Conservation (phyloP, 176 grass and related monocot genomes). For the Aegilops speltoides region DNA sequence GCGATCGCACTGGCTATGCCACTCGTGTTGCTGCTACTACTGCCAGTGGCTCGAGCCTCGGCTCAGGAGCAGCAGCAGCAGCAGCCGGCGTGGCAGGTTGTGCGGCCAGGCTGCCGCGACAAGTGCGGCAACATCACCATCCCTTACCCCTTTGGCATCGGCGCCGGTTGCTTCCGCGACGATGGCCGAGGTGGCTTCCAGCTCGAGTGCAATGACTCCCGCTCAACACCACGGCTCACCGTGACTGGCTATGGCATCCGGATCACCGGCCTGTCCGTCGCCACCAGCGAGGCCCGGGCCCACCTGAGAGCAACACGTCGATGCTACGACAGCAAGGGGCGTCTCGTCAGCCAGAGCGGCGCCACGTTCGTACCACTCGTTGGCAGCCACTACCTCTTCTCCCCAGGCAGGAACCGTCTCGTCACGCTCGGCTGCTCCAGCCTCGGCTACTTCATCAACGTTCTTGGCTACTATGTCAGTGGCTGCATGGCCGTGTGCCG, state of each 20-base stretch:
- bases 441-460: slow-evolving; percentile 26
- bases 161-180: neutral
- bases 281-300: neutral
- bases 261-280: slow-evolving; percentile 22
- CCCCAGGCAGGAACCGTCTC: slow-evolving; percentile 25
- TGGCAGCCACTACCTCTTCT: slow-evolving; percentile 17
- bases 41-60: neutral
- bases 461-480: neutral
- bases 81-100: neutral
- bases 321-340: neutral
- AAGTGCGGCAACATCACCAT: slow-evolving; percentile 10
- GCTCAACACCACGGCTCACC: neutral
- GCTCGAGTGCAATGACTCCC: neutral
- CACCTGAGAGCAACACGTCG: neutral
- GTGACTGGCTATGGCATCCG: too few relatives aligned
- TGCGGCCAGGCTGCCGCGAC: neutral
- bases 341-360: neutral
- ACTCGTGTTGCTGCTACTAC: neutral
- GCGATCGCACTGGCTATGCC: neutral
- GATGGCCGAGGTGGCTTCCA: neutral
- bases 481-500: slow-evolving; percentile 51
- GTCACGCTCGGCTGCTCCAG: slow-evolving; percentile 40
- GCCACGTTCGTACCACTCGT: neutral
- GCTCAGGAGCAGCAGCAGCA: neutral
- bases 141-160: slow-evolving; percentile 1